A percentile compares a stretch with the other conserved stretches of the same genome.
phyloP scores from a whole-genome alignment of 495 filamentous ascomycete genomes.

The Aspergillus baeticus region DNA sequence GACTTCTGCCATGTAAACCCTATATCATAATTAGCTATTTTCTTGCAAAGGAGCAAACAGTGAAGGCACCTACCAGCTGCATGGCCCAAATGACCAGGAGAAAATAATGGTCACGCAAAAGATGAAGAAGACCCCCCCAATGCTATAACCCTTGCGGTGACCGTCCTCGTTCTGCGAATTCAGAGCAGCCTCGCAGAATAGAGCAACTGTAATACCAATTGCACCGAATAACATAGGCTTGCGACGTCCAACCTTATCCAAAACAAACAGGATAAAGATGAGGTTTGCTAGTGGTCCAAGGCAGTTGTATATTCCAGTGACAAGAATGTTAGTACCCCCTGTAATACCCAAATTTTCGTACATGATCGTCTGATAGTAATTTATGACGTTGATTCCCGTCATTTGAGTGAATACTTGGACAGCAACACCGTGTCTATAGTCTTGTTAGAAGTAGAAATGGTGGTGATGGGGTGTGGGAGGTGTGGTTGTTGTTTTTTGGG shows the following conservation, averaged over 20 bases:
- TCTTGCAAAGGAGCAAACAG: not conserved
- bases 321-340: constrained; percentile 48
- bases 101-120: constrained; percentile 49
- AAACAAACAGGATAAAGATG: constrained; percentile 44
- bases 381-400: constrained; percentile 58
- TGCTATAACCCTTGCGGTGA: constrained; percentile 31
- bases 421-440: constrained; percentile 28
- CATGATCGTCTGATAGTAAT: constrained; percentile 60
- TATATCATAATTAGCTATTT: not conserved
- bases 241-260: constrained; percentile 39
- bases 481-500: no score
- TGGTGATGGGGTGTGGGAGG: no score
- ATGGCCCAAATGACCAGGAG: constrained; percentile 45
- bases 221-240: constrained; percentile 40
- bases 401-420: constrained; percentile 46
- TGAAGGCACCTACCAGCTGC: constrained; percentile 36
- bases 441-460: constrained; percentile 17
- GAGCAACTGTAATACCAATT: constrained; percentile 36
- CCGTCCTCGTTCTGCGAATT: constrained; percentile 41
- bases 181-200: constrained; percentile 43
- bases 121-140: constrained; percentile 49
- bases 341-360: constrained; percentile 57
- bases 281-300: constrained; percentile 52
- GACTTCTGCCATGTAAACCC: constrained; percentile 50
- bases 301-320: constrained; percentile 61